These are phyloP conservation scores for Phytophthora pseudosyringae DNA, from an alignment of 352 stramenopile species.

Conservation along the genomic window DNA sequence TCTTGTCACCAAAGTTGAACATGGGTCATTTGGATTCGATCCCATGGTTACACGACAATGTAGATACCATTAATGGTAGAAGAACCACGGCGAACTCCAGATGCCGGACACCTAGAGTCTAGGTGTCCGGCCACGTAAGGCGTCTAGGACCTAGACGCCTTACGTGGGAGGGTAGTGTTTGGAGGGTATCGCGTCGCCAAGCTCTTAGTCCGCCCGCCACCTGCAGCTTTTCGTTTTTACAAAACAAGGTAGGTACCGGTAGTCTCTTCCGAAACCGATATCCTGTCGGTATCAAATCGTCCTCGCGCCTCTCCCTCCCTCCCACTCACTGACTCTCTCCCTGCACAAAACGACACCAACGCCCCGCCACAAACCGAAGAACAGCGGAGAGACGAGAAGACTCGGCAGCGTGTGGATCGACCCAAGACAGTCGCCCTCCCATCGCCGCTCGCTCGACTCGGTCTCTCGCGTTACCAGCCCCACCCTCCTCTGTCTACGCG, in stretches of 20 bases:
- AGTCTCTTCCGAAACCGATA: constrained; percentile 8
- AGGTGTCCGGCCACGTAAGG: too few species aligned
- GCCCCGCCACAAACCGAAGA: constrained; percentile 46
- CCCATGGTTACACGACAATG: too few species aligned
- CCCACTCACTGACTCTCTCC: constrained; percentile 11
- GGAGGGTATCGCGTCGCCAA: too few species aligned
- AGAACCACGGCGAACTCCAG: too few species aligned
- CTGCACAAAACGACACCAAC: constrained; percentile 13
- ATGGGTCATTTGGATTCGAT: too few species aligned
- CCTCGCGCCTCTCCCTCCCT: constrained; percentile 10
- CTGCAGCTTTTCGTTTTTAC: not conserved
- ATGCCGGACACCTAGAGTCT: too few species aligned
- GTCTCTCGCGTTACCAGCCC: constrained; percentile 25
- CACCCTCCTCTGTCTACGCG: not conserved
- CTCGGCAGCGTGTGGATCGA: constrained; percentile 1
- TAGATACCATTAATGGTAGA: too few species aligned
- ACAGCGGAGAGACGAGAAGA: constrained; percentile 41
- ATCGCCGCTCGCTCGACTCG: constrained; percentile 14
- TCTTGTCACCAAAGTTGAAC: too few species aligned
- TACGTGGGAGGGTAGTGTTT: too few species aligned
- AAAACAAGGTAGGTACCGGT: not conserved
- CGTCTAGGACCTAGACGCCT: too few species aligned
- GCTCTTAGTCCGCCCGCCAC: too few species aligned
- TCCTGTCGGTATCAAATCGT: constrained; percentile 11
- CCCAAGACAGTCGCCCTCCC: constrained; percentile 18